Percentiles rank a stretch among this genome's conserved stretches.
These are phyloP conservation scores for Leucosporidium scottii DNA, from an alignment of 768 basidiomycete species.

Conservation along the genomic window DNA sequence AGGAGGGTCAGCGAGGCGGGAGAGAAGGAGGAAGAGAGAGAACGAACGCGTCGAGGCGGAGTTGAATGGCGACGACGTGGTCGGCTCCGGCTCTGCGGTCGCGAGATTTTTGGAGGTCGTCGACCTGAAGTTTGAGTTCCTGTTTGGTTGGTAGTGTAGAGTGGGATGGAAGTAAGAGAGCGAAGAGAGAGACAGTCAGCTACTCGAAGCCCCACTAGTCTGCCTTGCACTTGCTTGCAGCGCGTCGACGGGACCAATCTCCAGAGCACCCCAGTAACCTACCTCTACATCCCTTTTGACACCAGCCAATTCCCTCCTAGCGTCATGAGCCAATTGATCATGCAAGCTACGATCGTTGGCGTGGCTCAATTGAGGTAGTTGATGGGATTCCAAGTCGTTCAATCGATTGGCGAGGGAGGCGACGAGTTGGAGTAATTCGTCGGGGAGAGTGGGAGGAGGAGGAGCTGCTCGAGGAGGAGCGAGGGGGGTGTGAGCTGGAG, in stretches of 20 bases:
- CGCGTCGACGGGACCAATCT: no score
- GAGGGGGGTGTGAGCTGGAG: not conserved
- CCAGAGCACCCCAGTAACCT: no score
- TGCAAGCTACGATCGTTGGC: conserved; percentile 71
- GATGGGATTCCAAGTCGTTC: conserved; percentile 59
- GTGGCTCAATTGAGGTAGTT: conserved; percentile 63
- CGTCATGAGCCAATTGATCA: conserved; percentile 63
- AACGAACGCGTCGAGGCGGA: conserved; percentile 52
- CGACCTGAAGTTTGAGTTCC: conserved; percentile 63
- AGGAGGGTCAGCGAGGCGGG: no score
- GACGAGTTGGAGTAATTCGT: conserved; percentile 1
- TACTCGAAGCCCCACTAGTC: no score
- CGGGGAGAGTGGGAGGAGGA: conserved; percentile 8
- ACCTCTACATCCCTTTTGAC: conserved; percentile 66
- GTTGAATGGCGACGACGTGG: conserved; percentile 49
- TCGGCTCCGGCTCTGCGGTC: conserved; percentile 50
- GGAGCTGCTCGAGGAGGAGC: not conserved
- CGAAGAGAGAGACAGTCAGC: no score
- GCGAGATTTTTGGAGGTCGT: conserved; percentile 58
- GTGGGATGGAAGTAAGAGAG: no score
- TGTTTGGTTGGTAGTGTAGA: conserved; percentile 37
- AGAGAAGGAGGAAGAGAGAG: no score
- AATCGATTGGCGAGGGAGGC: conserved; percentile 50
- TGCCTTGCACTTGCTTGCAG: no score
- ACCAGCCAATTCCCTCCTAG: conserved; percentile 65